Conservation (phyloP, 108 stramenopile species). For the Aurantiochytrium sp. region DNA sequence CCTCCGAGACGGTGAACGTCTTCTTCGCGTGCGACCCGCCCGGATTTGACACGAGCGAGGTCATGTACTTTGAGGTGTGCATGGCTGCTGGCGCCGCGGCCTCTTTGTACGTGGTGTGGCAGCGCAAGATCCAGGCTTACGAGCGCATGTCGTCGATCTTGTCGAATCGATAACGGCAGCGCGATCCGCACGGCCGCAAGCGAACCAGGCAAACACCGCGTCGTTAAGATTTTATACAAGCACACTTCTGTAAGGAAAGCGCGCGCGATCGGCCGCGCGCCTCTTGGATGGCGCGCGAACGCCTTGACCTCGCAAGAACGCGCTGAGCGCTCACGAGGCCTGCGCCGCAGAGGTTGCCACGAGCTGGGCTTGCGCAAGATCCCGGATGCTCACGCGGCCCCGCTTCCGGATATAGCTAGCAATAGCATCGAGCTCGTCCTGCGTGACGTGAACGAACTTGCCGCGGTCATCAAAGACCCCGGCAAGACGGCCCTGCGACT, state of each 20-base stretch:
- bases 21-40: not conserved
- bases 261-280: too few species aligned
- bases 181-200: not conserved
- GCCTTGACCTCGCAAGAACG: too few species aligned
- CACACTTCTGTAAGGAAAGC: too few species aligned
- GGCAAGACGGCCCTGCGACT: not conserved
- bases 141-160: not conserved
- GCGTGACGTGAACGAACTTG: not conserved
- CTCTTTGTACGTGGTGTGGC: not conserved
- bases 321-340: too few species aligned
- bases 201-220: not conserved
- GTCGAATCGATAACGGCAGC: not conserved
- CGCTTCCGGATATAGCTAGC: not conserved
- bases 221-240: not conserved
- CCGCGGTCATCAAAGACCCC: constrained; percentile 14
- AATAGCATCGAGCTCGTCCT: not conserved
- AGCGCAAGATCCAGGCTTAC: constrained; percentile 23
- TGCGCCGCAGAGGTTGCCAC: not conserved
- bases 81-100: not conserved
- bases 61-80: constrained; percentile 4
- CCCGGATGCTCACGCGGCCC: constrained; percentile 8
- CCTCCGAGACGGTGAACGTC: not conserved
- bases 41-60: not conserved
- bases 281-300: too few species aligned
- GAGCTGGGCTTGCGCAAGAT: not conserved